Percentiles rank a stretch among this genome's conserved stretches.
Conservation (phyloP, 2,329 filamentous ascomycete species). For the Aspergillus flavus region DNA sequence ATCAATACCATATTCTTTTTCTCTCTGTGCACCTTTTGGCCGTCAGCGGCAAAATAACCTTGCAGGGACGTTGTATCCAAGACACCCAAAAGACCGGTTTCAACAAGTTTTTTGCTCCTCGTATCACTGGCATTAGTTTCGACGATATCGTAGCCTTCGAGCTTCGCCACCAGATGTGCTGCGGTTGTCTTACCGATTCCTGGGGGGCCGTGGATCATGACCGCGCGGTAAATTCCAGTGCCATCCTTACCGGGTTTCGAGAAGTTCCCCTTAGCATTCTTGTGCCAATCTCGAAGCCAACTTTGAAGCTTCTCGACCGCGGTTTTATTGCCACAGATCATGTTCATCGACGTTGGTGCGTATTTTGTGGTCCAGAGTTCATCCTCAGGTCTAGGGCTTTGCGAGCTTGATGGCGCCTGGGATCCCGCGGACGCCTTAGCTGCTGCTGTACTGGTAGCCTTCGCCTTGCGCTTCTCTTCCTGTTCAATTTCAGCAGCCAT, state of each 20-base stretch:
- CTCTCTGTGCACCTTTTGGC: constrained; percentile 73
- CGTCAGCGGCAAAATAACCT: constrained; percentile 85
- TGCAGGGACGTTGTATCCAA: constrained; percentile 91
- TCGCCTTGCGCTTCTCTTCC: constrained; percentile 63
- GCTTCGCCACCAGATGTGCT: constrained; percentile 87
- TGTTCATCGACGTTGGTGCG: constrained; percentile 77
- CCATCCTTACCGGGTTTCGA: constrained; percentile 82
- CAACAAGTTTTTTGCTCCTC: constrained; percentile 93
- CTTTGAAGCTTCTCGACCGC: constrained; percentile 85
- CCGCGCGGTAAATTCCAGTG: constrained; percentile 78
- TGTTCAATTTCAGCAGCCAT: constrained; percentile 84
- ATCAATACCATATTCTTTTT: constrained; percentile 96
- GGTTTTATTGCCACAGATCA: constrained; percentile 94
- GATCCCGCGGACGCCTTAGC: constrained; percentile 48
- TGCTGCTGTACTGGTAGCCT: constrained; percentile 18
- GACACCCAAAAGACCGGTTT: constrained; percentile 82
- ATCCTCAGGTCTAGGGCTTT: constrained; percentile 53
- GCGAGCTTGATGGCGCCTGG: constrained; percentile 48
- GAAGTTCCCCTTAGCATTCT: constrained; percentile 77
- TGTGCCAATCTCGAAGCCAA: constrained; percentile 84
- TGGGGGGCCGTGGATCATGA: constrained; percentile 92
- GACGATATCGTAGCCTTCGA: constrained; percentile 90
- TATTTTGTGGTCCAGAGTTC: constrained; percentile 95
- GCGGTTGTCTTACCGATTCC: constrained; percentile 98
- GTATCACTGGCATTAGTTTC: constrained; percentile 97